Percentiles rank a stretch among this genome's conserved stretches.
Conservation (phyloP, 192 early-diverging fungal species). For the Rhizoclosmatium sp. region DNA sequence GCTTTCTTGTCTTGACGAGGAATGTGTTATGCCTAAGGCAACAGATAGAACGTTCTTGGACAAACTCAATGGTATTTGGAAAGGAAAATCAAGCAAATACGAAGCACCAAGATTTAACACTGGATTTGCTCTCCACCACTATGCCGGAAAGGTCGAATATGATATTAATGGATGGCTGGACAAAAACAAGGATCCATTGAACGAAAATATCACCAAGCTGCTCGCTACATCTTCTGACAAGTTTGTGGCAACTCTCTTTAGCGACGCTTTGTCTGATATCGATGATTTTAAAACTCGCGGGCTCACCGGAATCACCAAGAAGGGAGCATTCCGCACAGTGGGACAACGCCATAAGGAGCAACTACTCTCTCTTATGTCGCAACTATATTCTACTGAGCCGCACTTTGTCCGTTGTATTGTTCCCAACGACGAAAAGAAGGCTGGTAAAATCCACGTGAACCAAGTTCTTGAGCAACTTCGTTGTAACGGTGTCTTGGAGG, state of each 20-base stretch:
- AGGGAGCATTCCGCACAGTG: slow-evolving; percentile 92
- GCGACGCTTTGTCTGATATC: slow-evolving; percentile 75
- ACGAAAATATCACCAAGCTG: slow-evolving; percentile 90
- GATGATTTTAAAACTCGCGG: slow-evolving; percentile 52
- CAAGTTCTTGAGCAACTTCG: slow-evolving; percentile 92
- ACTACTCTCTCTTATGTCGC: slow-evolving; percentile 86
- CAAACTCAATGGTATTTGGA: slow-evolving; percentile 91
- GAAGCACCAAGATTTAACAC: slow-evolving; percentile 84
- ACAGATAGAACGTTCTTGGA: slow-evolving; percentile 95
- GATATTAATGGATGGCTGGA: slow-evolving; percentile 90
- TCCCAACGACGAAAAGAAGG: slow-evolving; percentile 90
- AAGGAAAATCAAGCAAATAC: slow-evolving; percentile 87
- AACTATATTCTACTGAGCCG: slow-evolving; percentile 88
- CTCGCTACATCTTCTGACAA: slow-evolving; percentile 83
- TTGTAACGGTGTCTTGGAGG: slow-evolving; percentile 98
- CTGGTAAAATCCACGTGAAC: slow-evolving; percentile 82
- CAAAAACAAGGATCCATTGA: slow-evolving; percentile 98
- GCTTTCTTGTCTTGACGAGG: slow-evolving; percentile 95
- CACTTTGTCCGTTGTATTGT: slow-evolving; percentile 99
- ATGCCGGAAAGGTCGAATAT: slow-evolving; percentile 96
- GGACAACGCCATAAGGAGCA: slow-evolving; percentile 95
- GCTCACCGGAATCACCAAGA: slow-evolving; percentile 65
- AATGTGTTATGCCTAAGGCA: slow-evolving; percentile 97
- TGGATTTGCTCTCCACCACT: slow-evolving; percentile 92
- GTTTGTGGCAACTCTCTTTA: slow-evolving; percentile 82